A percentile compares a stretch with the other conserved stretches of the same genome.
phyloP scores from a whole-genome alignment of 306 rosid species.

The Lotus japonicus region DNA sequence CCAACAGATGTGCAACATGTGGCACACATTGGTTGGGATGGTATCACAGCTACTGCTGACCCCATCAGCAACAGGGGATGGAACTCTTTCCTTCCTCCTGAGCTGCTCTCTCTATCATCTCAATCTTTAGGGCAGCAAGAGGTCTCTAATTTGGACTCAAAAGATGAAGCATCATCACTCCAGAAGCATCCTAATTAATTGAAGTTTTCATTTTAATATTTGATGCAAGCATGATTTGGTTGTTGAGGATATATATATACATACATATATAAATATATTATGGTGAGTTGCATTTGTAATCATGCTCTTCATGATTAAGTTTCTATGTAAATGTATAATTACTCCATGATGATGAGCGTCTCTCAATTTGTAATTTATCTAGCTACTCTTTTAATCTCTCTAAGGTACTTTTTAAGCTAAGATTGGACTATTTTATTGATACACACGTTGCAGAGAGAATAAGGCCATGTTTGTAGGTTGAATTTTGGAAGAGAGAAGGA shows the following conservation, averaged over 20 bases:
- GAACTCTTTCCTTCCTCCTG: conserved; percentile 54
- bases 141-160: conserved; percentile 7
- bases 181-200: conserved; percentile 8
- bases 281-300: conserved; percentile 2
- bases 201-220: background rate
- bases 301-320: background rate
- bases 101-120: conserved; percentile 35
- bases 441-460: too few species aligned
- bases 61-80: conserved; percentile 29
- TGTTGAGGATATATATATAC: background rate
- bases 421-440: too few species aligned
- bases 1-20: conserved; percentile 97
- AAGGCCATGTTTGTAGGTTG: too few species aligned
- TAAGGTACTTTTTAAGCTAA: too few species aligned
- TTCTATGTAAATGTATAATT: conserved; percentile 23
- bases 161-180: conserved; percentile 22
- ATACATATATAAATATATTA: background rate
- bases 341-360: background rate
- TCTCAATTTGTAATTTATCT: conserved; percentile 1
- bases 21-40: conserved; percentile 93
- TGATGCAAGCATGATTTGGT: background rate
- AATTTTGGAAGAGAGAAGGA: too few species aligned
- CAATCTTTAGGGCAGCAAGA: conserved; percentile 36
- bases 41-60: conserved; percentile 24
- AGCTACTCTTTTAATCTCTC: background rate